These are phyloP conservation scores for Spergularia azorica DNA, from an alignment of 179 eudicot species.

Conservation along the genomic window DNA sequence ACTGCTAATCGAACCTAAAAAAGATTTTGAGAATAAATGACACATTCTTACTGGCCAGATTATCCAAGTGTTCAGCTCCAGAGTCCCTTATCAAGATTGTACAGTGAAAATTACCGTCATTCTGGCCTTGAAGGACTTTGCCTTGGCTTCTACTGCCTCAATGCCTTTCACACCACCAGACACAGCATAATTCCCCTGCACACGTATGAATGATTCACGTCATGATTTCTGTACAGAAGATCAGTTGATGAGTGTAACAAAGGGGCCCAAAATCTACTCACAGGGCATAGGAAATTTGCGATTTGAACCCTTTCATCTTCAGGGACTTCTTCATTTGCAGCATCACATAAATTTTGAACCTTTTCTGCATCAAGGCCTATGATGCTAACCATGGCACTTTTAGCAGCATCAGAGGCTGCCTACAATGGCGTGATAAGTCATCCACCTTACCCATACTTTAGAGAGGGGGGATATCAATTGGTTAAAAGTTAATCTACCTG, in stretches of 20 bases:
- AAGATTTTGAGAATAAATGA: constrained; percentile 1
- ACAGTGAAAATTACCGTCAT: constrained; percentile 63
- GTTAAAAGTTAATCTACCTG: constrained; percentile 45
- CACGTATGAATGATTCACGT: constrained; percentile 16
- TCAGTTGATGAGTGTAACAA: background rate
- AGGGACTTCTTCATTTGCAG: constrained; percentile 85
- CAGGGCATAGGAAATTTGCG: constrained; percentile 84
- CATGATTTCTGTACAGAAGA: background rate
- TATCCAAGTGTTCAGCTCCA: background rate
- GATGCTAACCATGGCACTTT: constrained; percentile 87
- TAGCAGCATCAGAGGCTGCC: constrained; percentile 92
- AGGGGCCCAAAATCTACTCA: constrained; percentile 27
- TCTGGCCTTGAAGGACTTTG: constrained; percentile 95
- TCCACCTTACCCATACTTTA: background rate
- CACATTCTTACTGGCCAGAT: background rate
- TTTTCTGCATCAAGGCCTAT: constrained; percentile 83
- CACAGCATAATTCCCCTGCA: constrained; percentile 90
- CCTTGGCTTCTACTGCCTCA: constrained; percentile 94
- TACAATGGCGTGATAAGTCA: constrained; percentile 19
- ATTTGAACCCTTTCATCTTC: constrained; percentile 78
- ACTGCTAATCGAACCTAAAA: constrained; percentile 87
- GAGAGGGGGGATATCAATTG: background rate
- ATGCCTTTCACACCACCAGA: constrained; percentile 96
- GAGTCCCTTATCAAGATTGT: background rate
- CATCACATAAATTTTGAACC: constrained; percentile 81